Conservation (phyloP, 371 early-diverging fungal species). For the Mucor lusitanicus region DNA sequence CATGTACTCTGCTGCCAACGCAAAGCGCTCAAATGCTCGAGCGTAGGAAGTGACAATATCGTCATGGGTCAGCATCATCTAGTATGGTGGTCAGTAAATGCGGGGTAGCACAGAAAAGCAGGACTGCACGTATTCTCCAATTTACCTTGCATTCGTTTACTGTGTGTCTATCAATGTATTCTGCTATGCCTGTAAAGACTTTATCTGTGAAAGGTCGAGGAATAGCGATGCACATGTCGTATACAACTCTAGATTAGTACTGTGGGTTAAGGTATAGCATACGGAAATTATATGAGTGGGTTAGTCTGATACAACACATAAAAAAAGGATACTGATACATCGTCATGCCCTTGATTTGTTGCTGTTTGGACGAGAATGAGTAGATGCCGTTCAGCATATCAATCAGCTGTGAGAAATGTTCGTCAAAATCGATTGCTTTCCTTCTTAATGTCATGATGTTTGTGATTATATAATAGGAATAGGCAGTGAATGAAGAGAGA, state of each 20-base stretch:
- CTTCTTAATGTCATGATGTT: constrained; percentile 56
- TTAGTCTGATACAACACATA: background rate
- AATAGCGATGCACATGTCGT: constrained; percentile 73
- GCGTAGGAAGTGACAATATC: constrained; percentile 78
- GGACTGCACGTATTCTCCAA: background rate
- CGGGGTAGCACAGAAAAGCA: background rate
- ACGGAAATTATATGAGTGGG: constrained; percentile 2
- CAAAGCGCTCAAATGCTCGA: constrained; percentile 70
- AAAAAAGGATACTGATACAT: constrained; percentile 68
- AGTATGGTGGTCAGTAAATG: background rate
- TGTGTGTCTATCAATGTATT: constrained; percentile 66
- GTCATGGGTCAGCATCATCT: constrained; percentile 64
- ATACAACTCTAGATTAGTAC: constrained; percentile 32
- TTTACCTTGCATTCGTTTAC: constrained; percentile 56
- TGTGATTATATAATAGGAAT: background rate
- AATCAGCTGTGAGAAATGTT: constrained; percentile 55
- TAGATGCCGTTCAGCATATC: constrained; percentile 61
- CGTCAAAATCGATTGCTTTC: constrained; percentile 65
- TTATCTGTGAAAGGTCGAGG: constrained; percentile 74
- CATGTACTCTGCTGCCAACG: constrained; percentile 62
- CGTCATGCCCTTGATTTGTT: constrained; percentile 65
- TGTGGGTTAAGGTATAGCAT: constrained; percentile 3
- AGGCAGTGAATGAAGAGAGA: background rate
- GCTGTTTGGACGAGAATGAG: constrained; percentile 46
- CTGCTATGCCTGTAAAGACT: constrained; percentile 71